phyloP scores from a whole-genome alignment of 2,329 filamentous ascomycete genomes.

The Paracoccidioides lutzii region DNA sequence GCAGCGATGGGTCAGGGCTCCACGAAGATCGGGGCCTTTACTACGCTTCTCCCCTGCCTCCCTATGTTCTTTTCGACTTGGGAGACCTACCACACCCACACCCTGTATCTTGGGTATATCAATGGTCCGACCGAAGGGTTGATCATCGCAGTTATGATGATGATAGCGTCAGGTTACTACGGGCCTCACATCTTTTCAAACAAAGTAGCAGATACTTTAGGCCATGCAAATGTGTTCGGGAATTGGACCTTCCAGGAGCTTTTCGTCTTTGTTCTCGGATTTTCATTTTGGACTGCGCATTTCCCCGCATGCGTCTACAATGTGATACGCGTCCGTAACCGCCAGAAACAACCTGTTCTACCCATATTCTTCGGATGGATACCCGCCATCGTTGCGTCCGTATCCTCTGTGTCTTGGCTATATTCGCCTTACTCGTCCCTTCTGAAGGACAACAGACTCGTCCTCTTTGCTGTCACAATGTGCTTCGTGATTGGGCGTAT shows the following conservation, averaged over 20 bases:
- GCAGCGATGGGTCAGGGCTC: slow-evolving; percentile 86
- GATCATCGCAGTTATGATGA: slow-evolving; percentile 73
- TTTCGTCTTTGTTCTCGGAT: slow-evolving; percentile 63
- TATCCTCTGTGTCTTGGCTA: slow-evolving; percentile 67
- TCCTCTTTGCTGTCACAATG: slow-evolving; percentile 85
- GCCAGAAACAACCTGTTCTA: slow-evolving; percentile 57
- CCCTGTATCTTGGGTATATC: slow-evolving; percentile 87
- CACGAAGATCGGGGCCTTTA: slow-evolving; percentile 75
- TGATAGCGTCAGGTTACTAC: slow-evolving; percentile 76
- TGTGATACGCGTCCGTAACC: slow-evolving; percentile 62
- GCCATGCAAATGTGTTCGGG: slow-evolving; percentile 51
- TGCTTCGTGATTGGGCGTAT: slow-evolving; percentile 96
- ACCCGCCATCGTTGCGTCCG: slow-evolving; percentile 71
- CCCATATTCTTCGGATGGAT: slow-evolving; percentile 91
- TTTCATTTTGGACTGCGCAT: slow-evolving; percentile 57
- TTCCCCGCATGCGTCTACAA: slow-evolving; percentile 83
- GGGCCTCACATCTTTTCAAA: slow-evolving; percentile 79
- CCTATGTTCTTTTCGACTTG: slow-evolving; percentile 99
- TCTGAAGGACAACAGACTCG: slow-evolving; percentile 70
- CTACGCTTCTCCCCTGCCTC: slow-evolving; percentile 76
- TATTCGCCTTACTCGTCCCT: slow-evolving; percentile 79
- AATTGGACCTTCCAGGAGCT: slow-evolving; percentile 69
- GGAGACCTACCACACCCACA: slow-evolving; percentile 99
- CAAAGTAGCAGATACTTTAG: slow-evolving; percentile 57
- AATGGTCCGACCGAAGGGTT: slow-evolving; percentile 96